These are phyloP conservation scores for Rhizopogon roseolus DNA, from an alignment of 768 basidiomycete genomes.

Conservation along the genomic window DNA sequence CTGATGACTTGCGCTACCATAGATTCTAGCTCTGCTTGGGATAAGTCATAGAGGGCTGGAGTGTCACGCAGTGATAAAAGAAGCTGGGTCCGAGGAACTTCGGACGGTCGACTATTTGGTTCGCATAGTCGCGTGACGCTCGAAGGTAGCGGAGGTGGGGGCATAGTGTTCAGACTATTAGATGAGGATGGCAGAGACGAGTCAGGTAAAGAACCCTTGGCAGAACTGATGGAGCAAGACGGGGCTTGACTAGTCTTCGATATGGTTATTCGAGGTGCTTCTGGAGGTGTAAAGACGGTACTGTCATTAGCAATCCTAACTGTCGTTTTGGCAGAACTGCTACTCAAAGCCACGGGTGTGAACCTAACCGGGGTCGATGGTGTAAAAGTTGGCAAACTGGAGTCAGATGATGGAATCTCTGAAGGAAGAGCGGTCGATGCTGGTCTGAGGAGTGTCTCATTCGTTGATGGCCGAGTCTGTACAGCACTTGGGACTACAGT, in stretches of 20 bases:
- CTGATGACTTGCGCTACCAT: constrained; percentile 58
- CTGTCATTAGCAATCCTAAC: constrained; percentile 14
- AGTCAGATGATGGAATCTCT: background rate
- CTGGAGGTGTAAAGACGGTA: constrained; percentile 22
- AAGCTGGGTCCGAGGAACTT: constrained; percentile 16
- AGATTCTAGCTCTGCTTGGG: constrained; percentile 47
- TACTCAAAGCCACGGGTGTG: constrained; percentile 2
- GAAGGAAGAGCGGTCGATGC: background rate
- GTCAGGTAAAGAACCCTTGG: constrained; percentile 20
- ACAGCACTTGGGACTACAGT: constrained; percentile 4
- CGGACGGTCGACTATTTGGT: background rate
- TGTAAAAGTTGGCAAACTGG: background rate
- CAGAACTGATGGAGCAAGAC: constrained; percentile 1
- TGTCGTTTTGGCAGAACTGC: background rate
- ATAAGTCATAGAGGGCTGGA: constrained; percentile 48
- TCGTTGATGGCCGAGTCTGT: constrained; percentile 5
- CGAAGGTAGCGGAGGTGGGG: constrained; percentile 27
- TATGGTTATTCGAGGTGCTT: constrained; percentile 9
- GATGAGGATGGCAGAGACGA: constrained; percentile 30
- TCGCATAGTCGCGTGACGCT: constrained; percentile 2
- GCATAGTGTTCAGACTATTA: constrained; percentile 16
- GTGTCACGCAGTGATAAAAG: constrained; percentile 38
- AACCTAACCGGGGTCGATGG: constrained; percentile 8
- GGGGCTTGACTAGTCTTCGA: background rate
- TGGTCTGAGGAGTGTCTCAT: background rate